Evolutionary conservation across 331 rosid genomes (phyloP).

Genomic region (Cydonia oblonga): DNA sequence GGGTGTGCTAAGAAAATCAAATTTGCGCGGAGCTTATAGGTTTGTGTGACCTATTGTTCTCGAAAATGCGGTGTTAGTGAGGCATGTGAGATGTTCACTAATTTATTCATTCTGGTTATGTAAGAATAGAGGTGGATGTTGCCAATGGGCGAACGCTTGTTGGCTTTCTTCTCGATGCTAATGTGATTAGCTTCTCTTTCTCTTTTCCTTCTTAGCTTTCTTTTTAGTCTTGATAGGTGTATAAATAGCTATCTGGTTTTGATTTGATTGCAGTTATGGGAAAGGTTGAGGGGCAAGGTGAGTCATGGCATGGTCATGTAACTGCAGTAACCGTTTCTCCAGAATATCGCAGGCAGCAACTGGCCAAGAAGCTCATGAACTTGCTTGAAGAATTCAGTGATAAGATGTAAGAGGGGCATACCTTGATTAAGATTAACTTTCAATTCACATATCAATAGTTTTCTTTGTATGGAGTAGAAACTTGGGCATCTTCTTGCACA

Average conservation of each 20-base stretch:
- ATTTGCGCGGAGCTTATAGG: not conserved
- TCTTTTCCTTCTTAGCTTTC: not conserved
- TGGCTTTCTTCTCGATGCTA: not conserved
- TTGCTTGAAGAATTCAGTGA: conserved; percentile 85
- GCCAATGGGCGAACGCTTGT: not conserved
- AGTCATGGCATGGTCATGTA: conserved; percentile 98
- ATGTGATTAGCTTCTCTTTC: not conserved
- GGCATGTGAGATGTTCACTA: not conserved
- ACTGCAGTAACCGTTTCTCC: conserved; percentile 91
- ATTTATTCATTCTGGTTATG: no score
- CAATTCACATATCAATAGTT: not conserved
- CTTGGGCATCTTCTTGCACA: not conserved
- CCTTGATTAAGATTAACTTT: not conserved
- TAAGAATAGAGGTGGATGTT: no score
- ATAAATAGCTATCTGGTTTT: not conserved
- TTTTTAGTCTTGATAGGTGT: not conserved
- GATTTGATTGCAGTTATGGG: conserved; percentile 68
- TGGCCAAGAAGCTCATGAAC: conserved; percentile 96
- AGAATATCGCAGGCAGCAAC: conserved; percentile 86
- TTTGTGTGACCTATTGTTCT: not conserved
- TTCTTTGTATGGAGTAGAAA: not conserved
- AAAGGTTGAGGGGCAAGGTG: conserved; percentile 98
- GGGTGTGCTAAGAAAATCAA: not conserved
- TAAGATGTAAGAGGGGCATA: conserved; percentile 45
- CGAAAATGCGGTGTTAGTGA: not conserved